phyloP scores from a whole-genome alignment of 2,329 filamentous ascomycete species.

The Fusarium sp. region DNA sequence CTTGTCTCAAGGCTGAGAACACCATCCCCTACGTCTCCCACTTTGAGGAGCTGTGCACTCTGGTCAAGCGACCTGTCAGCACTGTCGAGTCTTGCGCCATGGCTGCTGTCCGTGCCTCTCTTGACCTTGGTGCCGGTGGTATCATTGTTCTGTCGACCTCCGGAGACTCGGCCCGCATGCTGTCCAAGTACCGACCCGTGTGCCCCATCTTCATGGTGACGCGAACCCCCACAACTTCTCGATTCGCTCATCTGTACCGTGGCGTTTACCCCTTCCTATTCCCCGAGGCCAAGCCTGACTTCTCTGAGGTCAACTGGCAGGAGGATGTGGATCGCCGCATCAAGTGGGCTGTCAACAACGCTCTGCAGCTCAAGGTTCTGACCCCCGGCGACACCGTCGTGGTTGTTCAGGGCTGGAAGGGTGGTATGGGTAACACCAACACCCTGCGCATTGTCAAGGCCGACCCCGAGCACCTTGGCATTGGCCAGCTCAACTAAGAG shows the following conservation, averaged over 20 bases:
- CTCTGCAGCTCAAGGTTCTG: slow-evolving; percentile 83
- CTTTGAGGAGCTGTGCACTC: slow-evolving; percentile 92
- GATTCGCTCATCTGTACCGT: slow-evolving; percentile 95
- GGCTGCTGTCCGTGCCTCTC: slow-evolving; percentile 93
- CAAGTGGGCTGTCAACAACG: slow-evolving; percentile 94
- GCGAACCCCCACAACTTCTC: slow-evolving; percentile 82
- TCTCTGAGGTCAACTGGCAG: slow-evolving; percentile 93
- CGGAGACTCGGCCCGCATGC: slow-evolving; percentile 90
- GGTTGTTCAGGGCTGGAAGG: slow-evolving; percentile 91
- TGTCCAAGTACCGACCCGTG: slow-evolving; percentile 98
- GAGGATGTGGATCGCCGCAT: slow-evolving; percentile 98
- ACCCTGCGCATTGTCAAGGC: slow-evolving; percentile 75
- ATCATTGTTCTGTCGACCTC: slow-evolving; percentile 97
- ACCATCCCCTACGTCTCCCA: slow-evolving; percentile 96
- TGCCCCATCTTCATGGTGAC: slow-evolving; percentile 99
- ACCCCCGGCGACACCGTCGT: slow-evolving; percentile 79
- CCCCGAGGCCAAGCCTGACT: slow-evolving; percentile 93
- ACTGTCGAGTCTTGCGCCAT: slow-evolving; percentile 96
- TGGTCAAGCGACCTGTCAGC: slow-evolving; percentile 84
- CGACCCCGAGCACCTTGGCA: slow-evolving; percentile 67
- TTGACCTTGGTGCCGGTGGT: slow-evolving; percentile 95
- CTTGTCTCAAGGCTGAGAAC: slow-evolving; percentile 95
- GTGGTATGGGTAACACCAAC: slow-evolving; percentile 92
- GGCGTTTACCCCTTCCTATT: slow-evolving; percentile 98
- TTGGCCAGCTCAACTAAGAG: slow-evolving; percentile 55